These are phyloP conservation scores for Citrus australasica DNA, from an alignment of 345 rosid species.

Conservation along the genomic window DNA sequence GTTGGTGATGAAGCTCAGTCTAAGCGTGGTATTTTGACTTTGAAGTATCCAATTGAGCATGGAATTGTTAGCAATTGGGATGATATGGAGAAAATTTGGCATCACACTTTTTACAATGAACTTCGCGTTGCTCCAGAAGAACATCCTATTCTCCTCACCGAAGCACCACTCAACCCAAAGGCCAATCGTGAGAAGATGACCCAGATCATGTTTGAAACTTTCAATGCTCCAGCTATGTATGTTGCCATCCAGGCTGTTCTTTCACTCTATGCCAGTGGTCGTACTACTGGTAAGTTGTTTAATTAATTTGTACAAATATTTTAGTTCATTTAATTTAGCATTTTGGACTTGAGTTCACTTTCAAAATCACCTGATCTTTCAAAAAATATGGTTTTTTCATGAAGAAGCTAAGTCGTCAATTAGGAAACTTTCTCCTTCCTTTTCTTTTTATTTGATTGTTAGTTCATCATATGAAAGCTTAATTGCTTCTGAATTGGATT, in stretches of 20 bases:
- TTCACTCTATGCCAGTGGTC: conserved; percentile 60
- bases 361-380: neutral
- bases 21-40: conserved; percentile 69
- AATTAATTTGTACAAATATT: neutral
- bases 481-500: neutral
- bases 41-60: conserved; percentile 77
- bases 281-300: conserved; percentile 45
- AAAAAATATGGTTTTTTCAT: neutral
- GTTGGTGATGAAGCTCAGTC: conserved; percentile 82
- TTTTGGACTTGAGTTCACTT: neutral
- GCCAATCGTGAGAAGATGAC: conserved; percentile 86
- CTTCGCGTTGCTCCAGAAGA: conserved; percentile 83
- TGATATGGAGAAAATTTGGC: conserved; percentile 67
- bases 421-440: neutral
- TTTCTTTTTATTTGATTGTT: neutral
- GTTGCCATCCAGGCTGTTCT: conserved; percentile 77
- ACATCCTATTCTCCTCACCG: conserved; percentile 78
- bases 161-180: conserved; percentile 74
- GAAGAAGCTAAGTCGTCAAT: neutral
- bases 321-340: neutral
- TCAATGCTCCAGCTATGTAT: conserved; percentile 76
- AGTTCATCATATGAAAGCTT: neutral
- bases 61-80: conserved; percentile 85
- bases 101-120: conserved; percentile 72
- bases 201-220: conserved; percentile 74